These are phyloP conservation scores for Auricularia cornea DNA, from an alignment of 768 basidiomycete species.

Conservation along the genomic window DNA sequence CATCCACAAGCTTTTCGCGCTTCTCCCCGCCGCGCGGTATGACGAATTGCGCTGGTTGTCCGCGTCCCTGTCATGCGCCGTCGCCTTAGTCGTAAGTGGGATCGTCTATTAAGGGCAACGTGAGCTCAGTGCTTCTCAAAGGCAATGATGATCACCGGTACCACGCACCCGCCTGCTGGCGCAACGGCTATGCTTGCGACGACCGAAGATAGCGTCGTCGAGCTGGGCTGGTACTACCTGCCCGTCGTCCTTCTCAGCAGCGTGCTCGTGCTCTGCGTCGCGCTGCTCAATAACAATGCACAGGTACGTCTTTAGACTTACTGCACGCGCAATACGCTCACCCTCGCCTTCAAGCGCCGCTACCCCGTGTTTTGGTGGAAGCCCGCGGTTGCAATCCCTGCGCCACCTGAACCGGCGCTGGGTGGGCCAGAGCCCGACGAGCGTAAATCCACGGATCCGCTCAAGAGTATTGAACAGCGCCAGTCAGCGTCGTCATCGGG, in stretches of 20 bases:
- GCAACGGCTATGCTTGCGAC: conserved; percentile 47
- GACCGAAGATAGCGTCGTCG: conserved; percentile 31
- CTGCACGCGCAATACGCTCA: background rate
- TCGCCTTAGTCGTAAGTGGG: conserved; percentile 19
- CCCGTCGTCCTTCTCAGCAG: conserved; percentile 44
- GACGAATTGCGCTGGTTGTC: conserved; percentile 40
- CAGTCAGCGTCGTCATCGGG: background rate
- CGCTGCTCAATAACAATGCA: conserved; percentile 43
- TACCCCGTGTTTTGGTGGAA: conserved; percentile 43
- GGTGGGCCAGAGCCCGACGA: background rate
- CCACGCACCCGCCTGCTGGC: conserved; percentile 49
- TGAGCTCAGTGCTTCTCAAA: background rate
- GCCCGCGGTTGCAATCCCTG: conserved; percentile 5
- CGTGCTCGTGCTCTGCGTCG: conserved; percentile 34
- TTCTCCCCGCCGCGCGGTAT: conserved; percentile 34
- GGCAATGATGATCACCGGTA: conserved; percentile 43
- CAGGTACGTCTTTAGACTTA: conserved; percentile 16
- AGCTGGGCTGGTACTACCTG: conserved; percentile 44
- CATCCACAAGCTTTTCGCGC: conserved; percentile 43
- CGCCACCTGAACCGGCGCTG: background rate
- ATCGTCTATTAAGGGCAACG: background rate
- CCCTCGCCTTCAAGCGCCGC: conserved; percentile 16
- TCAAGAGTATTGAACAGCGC: background rate
- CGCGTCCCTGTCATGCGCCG: conserved; percentile 36
- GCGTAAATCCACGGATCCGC: background rate